Base-by-base conservation (phyloP, 2,329 filamentous ascomycete genomes). In the Stachybotrys chartarum region DNA sequence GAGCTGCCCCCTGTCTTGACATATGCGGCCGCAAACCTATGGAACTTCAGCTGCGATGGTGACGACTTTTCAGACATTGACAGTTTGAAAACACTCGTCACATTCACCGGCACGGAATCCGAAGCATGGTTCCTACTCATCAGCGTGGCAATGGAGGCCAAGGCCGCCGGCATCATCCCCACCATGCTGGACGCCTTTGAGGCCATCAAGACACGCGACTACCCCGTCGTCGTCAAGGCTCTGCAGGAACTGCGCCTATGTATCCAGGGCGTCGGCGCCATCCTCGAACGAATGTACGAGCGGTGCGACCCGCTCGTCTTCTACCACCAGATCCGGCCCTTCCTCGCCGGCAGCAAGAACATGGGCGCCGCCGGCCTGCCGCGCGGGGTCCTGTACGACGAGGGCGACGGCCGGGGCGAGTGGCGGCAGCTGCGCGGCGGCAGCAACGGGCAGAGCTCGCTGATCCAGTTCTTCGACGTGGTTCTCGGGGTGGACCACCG, bases 91-190 rank as follows among this genome's bases (percentile, higher is more conserved):
- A 87, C 86, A 0, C 78, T 92, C 10, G 81, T 88, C 65, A 95
- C 92, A 12, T 94, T 96, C 65, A 97, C 91, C 5, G 92, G 91
- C 30, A 94, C 90, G 7, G 74, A 87, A 52, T 91, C 95, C 61
- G 93, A 97, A 71, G 91, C 91, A 63, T 97, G 93, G 93, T 97
- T 97, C 73, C 92, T 92, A 63, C 78, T 94, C 44, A 81, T 97
- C 58, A 96, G 90, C 1, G 88, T 94, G 1, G 91, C 92, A 17
- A 95, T 97, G 68, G 93, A 97, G 73, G 88, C 90, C 39, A 81
- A 85, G 50, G 91, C 88, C 0, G 91, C 86, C 0, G 77, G 80
- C 0, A 83, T 90, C 39, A 85, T 97, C 56, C 87, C 90, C 0
- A 70, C 86, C 55, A 91, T 96, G 85, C 76, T 95, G 30, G 73